Percentiles rank a stretch among this genome's conserved stretches.
Conservation (phyloP, 352 stramenopile species). For the Phytophthora hibernalis region DNA sequence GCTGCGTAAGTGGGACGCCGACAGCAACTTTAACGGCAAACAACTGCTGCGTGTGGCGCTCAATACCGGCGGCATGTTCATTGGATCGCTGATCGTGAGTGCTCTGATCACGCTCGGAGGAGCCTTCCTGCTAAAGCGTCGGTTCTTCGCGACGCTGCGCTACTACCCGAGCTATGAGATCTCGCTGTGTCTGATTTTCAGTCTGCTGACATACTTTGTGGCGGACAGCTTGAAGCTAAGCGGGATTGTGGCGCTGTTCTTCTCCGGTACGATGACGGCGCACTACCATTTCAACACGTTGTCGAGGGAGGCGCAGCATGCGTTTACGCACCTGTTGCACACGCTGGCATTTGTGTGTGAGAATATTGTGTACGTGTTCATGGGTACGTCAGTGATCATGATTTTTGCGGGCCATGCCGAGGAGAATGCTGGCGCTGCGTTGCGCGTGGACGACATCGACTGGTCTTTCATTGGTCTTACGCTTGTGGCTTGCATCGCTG, state of each 20-base stretch:
- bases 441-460: constrained; percentile 84
- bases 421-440: constrained; percentile 56
- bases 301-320: constrained; percentile 80
- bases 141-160: constrained; percentile 72
- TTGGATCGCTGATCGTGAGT: constrained; percentile 79
- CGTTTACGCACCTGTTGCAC: constrained; percentile 87
- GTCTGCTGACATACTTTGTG: constrained; percentile 87
- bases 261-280: constrained; percentile 91
- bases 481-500: constrained; percentile 71
- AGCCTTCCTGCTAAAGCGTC: constrained; percentile 81
- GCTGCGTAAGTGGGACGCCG: constrained; percentile 87
- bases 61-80: constrained; percentile 81
- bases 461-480: constrained; percentile 85
- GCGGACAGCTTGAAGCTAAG: constrained; percentile 81
- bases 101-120: constrained; percentile 73
- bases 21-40: constrained; percentile 69
- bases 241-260: constrained; percentile 95
- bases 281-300: constrained; percentile 91
- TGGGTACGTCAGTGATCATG: constrained; percentile 87
- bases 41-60: constrained; percentile 69
- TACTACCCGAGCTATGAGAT: constrained; percentile 90
- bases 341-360: constrained; percentile 84
- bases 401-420: constrained; percentile 79
- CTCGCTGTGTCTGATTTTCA: constrained; percentile 88
- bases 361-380: constrained; percentile 89